These are phyloP conservation scores for Hanseniaspora meyeri DNA, from an alignment of 805 yeast genomes.

Conservation along the genomic window DNA sequence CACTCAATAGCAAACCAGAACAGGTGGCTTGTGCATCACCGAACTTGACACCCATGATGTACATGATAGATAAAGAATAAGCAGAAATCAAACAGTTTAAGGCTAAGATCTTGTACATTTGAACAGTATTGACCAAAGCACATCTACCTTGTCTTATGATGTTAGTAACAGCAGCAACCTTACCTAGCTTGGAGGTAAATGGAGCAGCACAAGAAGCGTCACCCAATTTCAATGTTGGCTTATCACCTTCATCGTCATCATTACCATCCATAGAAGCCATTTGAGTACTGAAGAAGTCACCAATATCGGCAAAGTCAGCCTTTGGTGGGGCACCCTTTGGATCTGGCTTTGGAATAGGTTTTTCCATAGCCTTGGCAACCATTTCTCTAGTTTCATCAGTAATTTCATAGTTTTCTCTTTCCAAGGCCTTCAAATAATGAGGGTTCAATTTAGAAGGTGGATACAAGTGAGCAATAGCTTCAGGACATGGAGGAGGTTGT, in stretches of 20 bases:
- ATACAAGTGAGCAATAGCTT: conserved; percentile 79
- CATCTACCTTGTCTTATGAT: conserved; percentile 96
- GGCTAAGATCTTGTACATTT: conserved; percentile 96
- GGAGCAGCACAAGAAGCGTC: conserved; percentile 99
- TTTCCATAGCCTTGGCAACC: conserved; percentile 40
- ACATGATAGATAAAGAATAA: conserved; percentile 84
- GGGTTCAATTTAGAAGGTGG: conserved; percentile 95
- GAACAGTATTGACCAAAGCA: conserved; percentile 92
- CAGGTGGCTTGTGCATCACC: conserved; percentile 98
- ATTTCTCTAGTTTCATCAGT: conserved; percentile 58
- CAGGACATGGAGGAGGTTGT: conserved; percentile 75
- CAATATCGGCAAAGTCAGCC: conserved; percentile 47
- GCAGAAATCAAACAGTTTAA: conserved; percentile 94
- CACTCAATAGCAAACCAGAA: conserved; percentile 82
- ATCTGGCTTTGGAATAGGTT: conserved; percentile 25
- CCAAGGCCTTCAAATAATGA: conserved; percentile 71
- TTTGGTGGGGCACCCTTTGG: conserved; percentile 27
- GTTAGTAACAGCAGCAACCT: conserved; percentile 83
- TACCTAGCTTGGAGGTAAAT: conserved; percentile 85
- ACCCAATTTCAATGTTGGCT: conserved; percentile 86
- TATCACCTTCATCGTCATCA: conserved; percentile 50
- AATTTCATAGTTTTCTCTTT: conserved; percentile 66
- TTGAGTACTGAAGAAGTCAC: conserved; percentile 44
- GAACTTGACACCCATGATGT: conserved; percentile 92
- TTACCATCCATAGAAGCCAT: conserved; percentile 33